Evolutionary conservation across 768 basidiomycete genomes (phyloP), one percentile per base, ranked within the genome.

Genomic region (Tulasnella sp.): DNA sequence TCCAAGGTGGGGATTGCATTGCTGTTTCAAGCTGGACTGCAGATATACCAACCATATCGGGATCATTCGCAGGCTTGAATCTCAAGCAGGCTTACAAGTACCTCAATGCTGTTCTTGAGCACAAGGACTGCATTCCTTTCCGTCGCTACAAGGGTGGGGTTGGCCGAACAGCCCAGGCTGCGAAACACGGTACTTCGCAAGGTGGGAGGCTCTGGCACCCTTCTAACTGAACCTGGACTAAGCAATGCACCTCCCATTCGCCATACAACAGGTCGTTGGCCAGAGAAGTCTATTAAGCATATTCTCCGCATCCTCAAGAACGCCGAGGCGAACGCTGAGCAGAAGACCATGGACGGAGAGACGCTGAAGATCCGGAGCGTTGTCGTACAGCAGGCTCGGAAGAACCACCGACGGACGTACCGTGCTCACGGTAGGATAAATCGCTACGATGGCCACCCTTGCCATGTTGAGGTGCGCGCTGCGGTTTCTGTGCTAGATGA

Each of bases 381-480:
- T 83, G 95, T 94, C 83, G 97, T 99, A 75, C 93, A 99, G 87
- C 98, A 99, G 89, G 98, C 98, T 83, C 98, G 95, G 94, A 98
- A 98, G 94, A 97, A 95, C 86, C 96, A 96, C 87, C 95, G 98
- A 85, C 95, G 98, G 85, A 99, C 98, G 82, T 99, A 98, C 91
- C 95, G 98, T 87, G 95, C 94, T 71, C 96, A 97, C 84, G 95
- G 95, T 91, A 93, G 95, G 80, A 97, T 96, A 87, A 99, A 99
- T 88, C 97, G 98, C 46, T 99, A 98, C 91, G 95, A 98, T 87
- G 97, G 97, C 62, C 95, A 96, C 87, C 98, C 98, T 58, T 93
- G 92, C 86, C 98, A 99, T 84, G 93, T 99, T 82, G 97, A 99
- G 86, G 91, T 96, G 58, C n/a, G 27, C n/a, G 21, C 38, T 77